Evolutionary conservation across 441 rosid genomes (phyloP).

Genomic region (Gossypium lobatum): DNA sequence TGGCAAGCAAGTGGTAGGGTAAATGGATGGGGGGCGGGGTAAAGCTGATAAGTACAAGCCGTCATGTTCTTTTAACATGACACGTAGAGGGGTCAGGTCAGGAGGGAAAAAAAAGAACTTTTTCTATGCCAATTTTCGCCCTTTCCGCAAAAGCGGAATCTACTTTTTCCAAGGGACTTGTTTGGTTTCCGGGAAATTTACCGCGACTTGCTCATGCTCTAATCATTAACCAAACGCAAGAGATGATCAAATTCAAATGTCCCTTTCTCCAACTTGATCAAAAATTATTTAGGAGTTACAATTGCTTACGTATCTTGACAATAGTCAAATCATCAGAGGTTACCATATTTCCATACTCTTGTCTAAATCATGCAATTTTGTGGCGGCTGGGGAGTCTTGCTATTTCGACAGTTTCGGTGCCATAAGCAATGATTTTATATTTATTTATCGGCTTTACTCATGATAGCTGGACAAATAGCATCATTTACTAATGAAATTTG

Average conservation of each 20-base stretch:
- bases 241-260: not conserved
- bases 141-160: not conserved
- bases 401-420: not conserved
- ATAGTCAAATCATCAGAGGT: not conserved
- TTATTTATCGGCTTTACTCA: not conserved
- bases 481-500: not conserved
- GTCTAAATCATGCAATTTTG: not conserved
- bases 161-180: not conserved
- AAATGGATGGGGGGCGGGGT: not conserved
- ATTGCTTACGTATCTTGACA: constrained; percentile 12
- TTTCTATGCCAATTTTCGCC: not conserved
- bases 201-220: not conserved
- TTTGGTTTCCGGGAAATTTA: not conserved
- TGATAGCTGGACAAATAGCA: not conserved
- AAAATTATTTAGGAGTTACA: not conserved
- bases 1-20: not conserved
- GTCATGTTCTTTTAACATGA: constrained; percentile 5
- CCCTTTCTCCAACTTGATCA: not conserved
- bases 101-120: not conserved
- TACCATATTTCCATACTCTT: not conserved
- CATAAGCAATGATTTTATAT: not conserved
- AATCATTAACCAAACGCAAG: not conserved
- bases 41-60: constrained; percentile 5
- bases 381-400: not conserved
- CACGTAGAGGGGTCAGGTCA: not conserved